Percentiles rank a stretch among this genome's conserved stretches.
Conservation (phyloP, 1,284 basidiomycete genomes). For the Athelia sp. region DNA sequence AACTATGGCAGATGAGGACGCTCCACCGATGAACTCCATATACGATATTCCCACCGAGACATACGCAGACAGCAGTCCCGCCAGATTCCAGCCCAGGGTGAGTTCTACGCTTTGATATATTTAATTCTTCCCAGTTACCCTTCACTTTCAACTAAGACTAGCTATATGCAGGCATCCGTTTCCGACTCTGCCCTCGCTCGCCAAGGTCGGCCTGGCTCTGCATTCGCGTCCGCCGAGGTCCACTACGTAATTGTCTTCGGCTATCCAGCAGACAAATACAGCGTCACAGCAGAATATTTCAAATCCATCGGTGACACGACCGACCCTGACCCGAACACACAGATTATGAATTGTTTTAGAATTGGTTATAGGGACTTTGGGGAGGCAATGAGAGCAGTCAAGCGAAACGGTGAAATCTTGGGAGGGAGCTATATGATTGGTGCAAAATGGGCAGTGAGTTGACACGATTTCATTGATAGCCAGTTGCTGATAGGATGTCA, state of each 20-base stretch:
- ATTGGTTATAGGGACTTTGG: constrained; percentile 65
- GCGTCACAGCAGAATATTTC: constrained; percentile 65
- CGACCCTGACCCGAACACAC: constrained; percentile 55
- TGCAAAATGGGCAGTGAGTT: constrained; percentile 71
- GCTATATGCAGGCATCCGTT: constrained; percentile 22
- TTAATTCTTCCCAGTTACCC: too few species aligned
- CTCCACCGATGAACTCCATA: constrained; percentile 65
- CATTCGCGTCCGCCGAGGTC: constrained; percentile 28
- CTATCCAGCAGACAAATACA: constrained; percentile 70
- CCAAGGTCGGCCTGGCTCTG: constrained; percentile 19
- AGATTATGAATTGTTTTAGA: constrained; percentile 66
- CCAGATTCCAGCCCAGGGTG: constrained; percentile 41
- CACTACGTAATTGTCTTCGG: constrained; percentile 67
- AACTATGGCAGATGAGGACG: constrained; percentile 63
- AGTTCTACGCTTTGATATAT: constrained; percentile 14
- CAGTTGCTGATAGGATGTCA: constrained; percentile 17
- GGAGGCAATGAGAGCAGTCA: constrained; percentile 68
- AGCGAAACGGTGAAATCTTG: constrained; percentile 75
- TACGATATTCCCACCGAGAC: constrained; percentile 66
- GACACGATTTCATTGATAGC: not conserved
- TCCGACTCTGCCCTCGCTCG: constrained; percentile 31
- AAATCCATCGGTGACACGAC: constrained; percentile 61
- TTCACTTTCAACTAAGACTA: constrained; percentile 5
- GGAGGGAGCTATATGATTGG: constrained; percentile 77
- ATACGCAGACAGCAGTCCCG: constrained; percentile 32